Evolutionary conservation across 1,284 basidiomycete species (phyloP).

Genomic region (Ustilago cynodontis): DNA sequence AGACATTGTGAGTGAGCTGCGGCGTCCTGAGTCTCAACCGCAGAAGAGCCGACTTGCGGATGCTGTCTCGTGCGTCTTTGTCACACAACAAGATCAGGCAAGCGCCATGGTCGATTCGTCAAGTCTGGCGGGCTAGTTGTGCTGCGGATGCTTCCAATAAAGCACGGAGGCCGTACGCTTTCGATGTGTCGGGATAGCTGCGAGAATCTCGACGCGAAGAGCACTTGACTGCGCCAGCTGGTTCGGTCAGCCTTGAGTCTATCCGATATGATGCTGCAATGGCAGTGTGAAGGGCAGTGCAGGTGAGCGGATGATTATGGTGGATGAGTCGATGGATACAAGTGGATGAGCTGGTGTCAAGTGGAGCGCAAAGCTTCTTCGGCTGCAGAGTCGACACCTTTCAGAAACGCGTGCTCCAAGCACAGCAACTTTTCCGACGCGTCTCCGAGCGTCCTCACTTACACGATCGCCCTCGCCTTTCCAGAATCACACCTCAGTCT

Average conservation of each 20-base stretch:
- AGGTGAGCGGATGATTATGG: background rate
- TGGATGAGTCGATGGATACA: background rate
- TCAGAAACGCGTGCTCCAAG: conserved; percentile 15
- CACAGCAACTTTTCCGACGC: conserved; percentile 5
- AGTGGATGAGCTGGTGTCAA: background rate
- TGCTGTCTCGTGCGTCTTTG: background rate
- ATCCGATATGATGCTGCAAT: background rate
- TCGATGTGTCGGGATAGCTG: background rate
- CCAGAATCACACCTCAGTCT: background rate
- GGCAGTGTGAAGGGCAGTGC: background rate
- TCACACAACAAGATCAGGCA: no score
- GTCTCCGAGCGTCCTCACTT: no score
- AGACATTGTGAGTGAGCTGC: conserved; percentile 10
- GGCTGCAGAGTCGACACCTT: background rate
- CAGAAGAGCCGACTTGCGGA: no score
- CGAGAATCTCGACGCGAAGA: no score
- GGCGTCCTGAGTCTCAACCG: no score
- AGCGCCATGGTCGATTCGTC: background rate
- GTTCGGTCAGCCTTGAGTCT: background rate
- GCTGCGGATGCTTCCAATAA: background rate
- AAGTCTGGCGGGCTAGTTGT: background rate
- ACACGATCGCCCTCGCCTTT: no score
- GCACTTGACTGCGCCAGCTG: background rate
- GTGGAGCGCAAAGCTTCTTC: background rate
- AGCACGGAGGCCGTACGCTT: background rate